Percentiles rank a stretch among this genome's conserved stretches.
phyloP scores from a whole-genome alignment of 805 yeast genomes.

The Starmerella vitae region DNA sequence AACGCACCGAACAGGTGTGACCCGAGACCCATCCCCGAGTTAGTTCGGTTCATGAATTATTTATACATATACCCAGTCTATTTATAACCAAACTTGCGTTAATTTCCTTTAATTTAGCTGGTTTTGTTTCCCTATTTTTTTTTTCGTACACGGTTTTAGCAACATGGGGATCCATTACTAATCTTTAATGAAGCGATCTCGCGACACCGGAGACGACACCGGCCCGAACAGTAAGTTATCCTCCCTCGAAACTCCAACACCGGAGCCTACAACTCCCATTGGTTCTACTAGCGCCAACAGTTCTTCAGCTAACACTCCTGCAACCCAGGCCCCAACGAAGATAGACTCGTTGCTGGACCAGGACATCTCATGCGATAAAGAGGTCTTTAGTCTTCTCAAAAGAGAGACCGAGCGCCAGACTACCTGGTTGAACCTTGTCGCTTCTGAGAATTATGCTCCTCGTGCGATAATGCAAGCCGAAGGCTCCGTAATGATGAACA shows the following conservation, averaged over 20 bases:
- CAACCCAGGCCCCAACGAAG: not conserved
- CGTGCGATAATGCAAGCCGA: slow-evolving; percentile 88
- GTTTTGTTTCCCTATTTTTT: too few species aligned
- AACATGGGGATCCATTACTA: too few species aligned
- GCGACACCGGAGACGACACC: not conserved
- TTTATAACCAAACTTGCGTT: too few species aligned
- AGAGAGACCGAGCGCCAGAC: slow-evolving; percentile 81
- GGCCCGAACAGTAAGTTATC: not conserved
- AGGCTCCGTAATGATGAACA: slow-evolving; percentile 95
- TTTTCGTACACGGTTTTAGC: too few species aligned
- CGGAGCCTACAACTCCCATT: not conserved
- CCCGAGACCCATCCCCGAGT: too few species aligned
- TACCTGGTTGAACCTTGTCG: slow-evolving; percentile 83
- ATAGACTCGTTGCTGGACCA: slow-evolving; percentile 1
- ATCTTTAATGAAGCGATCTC: not conserved
- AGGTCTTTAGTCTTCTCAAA: slow-evolving; percentile 29
- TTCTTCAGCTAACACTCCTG: not conserved
- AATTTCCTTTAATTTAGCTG: too few species aligned
- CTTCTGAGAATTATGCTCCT: slow-evolving; percentile 94
- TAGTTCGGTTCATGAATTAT: too few species aligned
- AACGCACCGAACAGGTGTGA: too few species aligned
- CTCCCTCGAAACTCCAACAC: not conserved
- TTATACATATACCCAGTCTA: too few species aligned
- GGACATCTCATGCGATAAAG: slow-evolving; percentile 25
- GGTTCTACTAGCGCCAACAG: not conserved